Base-by-base conservation (phyloP, 305 asterid genomes). In the Fraxinus albicans region DNA sequence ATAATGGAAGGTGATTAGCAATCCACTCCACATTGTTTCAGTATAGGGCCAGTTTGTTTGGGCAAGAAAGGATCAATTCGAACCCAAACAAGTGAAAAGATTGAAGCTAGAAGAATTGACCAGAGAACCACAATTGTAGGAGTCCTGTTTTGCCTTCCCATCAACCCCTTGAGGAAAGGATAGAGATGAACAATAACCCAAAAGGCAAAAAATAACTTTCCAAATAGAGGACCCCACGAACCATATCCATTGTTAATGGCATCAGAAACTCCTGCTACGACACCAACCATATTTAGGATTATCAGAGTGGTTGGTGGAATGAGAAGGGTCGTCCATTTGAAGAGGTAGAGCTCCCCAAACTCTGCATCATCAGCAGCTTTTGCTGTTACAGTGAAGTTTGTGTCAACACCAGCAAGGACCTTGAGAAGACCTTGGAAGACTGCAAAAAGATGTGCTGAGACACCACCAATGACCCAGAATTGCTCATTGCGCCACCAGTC, bases 401-500 rank as follows among this genome's bases (percentile, higher is more conserved):
- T 94, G 89, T 92, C 95, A 2, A 94, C 93, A 17, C 97, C 95
- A 19, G 79, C 92, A 19, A 94, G 92, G 34, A 92, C 97, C 86
- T 94, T 92, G 40, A 92, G 95, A 63, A 92, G 95, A 60, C 97
- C 97, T 82, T 92, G 98, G 82, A 92, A 90, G 72, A 94, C 91
- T 4, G 97, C 97, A 81, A 92, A 94, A 21, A 92, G 90, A 81
- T 94, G 94, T 5, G 97, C 94, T 15, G 97, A 92, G 76, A 93
- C 92, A 31, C 95, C 97, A 9, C 97, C 96, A 3, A 92, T 92
- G 53, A 93, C 98, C 98, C 97, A 94, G 86, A 94, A 94, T 79
- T 94, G 98, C 86, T 94, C 97, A 36, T 94, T 94, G 9, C 97
- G 85, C 98, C 97, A 92, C 97, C 94, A 94, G 70, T 92, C 97